These are phyloP conservation scores for Botrytis sinoallii DNA, from an alignment of 2,329 filamentous ascomycete species.

Conservation along the genomic window DNA sequence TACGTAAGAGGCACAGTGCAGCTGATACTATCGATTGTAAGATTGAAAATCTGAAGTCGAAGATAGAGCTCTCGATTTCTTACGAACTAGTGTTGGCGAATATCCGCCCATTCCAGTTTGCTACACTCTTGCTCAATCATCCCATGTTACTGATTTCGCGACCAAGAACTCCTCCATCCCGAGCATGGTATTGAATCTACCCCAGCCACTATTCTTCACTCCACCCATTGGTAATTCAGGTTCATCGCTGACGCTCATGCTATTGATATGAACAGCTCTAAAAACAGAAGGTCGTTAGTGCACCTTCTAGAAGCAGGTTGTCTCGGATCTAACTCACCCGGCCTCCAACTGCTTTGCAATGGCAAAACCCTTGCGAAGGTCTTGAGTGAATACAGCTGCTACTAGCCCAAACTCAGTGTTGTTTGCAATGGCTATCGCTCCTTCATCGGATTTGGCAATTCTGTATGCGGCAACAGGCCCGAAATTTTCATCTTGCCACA, in stretches of 20 bases:
- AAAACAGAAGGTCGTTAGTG: conserved; percentile 50
- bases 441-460: conserved; percentile 52
- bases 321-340: conserved; percentile 38
- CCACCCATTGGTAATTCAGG: conserved; percentile 13
- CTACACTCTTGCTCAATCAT: neutral
- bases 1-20: too few relatives aligned
- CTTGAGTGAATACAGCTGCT: conserved; percentile 61
- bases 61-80: too few relatives aligned
- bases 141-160: conserved; percentile 21
- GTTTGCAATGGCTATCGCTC: conserved; percentile 59
- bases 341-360: conserved; percentile 48
- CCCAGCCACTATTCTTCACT: conserved; percentile 61
- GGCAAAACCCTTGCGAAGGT: conserved; percentile 44
- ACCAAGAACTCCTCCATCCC: conserved; percentile 19
- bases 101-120: too few relatives aligned
- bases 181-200: conserved; percentile 47
- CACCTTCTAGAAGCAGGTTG: conserved; percentile 36
- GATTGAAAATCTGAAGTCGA: too few relatives aligned
- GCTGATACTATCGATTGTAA: too few relatives aligned
- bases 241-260: conserved; percentile 63
- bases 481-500: conserved; percentile 67
- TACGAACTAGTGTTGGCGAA: too few relatives aligned
- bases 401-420: conserved; percentile 65
- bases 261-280: conserved; percentile 66
- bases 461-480: conserved; percentile 57